Base-by-base conservation (phyloP, 2,329 filamentous ascomycete species). In the Fusarium pilosicola region DNA sequence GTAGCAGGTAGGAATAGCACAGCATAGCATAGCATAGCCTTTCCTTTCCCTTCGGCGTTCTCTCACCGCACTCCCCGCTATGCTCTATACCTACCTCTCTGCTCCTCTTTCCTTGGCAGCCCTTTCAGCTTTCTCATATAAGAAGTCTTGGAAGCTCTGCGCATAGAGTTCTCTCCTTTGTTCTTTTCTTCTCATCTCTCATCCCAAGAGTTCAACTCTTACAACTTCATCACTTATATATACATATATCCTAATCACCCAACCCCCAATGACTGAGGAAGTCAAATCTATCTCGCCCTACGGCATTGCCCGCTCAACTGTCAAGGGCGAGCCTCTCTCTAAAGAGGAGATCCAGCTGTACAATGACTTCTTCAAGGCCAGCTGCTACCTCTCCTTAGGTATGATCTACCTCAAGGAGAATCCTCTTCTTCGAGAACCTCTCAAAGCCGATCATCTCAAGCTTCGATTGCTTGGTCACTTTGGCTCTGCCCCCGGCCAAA, bases 341-440 rank as follows among this genome's bases (percentile, higher is more conserved):
- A 79, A 87, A 24, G 90, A 93, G 49, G 92, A 95, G 71, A 81
- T 94, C 65, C 86, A 88, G 72, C 89, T 92, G 80, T 91, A 90
- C 81, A 90, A 91, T 78, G 90, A 91, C 77, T 94, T 91, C 82
- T 94, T 94, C 85, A 88, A 90, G 72, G 92, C 92, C 61, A 92
- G 90, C 74, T 84, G 94, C 79, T 95, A 95, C 79, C 88, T 95
- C 57, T 92, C 91, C 74, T 83, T 95, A 56, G 93, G 92, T 70
- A 95, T 95, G 93, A 92, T 95, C 76, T 95, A 94, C 79, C 88
- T 95, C 66, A 89, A 88, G 74, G 87, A 92, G 44, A 95, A 95
- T 73, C 91, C 92, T 20, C 87, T 95, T 18, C 88, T 95, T 48
- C 87, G 87, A 68, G 89, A 94, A 75, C 91, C 92, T 3, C 86